Base-by-base conservation (phyloP, 495 filamentous ascomycete genomes). In the Penicillium ucsense region DNA sequence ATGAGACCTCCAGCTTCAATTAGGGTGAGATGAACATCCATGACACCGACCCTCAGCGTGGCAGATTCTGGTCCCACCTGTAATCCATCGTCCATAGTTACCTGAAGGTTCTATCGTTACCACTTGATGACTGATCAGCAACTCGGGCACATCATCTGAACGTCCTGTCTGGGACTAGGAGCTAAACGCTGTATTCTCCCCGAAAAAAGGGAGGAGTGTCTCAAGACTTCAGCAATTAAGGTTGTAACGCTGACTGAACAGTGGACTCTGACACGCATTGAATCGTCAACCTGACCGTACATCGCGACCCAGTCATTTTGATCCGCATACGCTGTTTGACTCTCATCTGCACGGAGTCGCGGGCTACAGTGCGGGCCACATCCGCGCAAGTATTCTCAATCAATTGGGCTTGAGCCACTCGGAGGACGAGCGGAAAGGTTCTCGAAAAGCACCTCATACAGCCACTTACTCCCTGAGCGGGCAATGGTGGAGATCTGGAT, bases 221-320 rank as follows among this genome's bases (percentile, higher is more conserved):
- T 20, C 20, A 20, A 20, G 20, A 20, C 20, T 20, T 20, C 20
- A 1, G 20, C 20, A 20, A 20, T 20, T 20, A 20, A 20, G 20
- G 20, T 20, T 20, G 20, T 20, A 20, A 20, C 20, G 20, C 20
- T 11, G 34, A 12, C 47, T 33, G 8, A 49, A 10, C 20, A 42
- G 31, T 11, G 12, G 36, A 37, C 38, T 33, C 33, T 35, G 43
- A 32, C 46, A 38, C 30, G 31, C 8, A 8, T n/a, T 32, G 8
- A 36, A 46, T 59, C 50, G 49, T 42, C 51, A 54, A 54, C 49
- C 53, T 45, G 44, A 33, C 41, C 29, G 52, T 53, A 46, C 45
- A 53, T 44, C 59, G 59, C 59, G 59, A 61, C 56, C 59, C 59
- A 61, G 59, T 62, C 59, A 60, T 62, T 62, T 55, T 61, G 49